Base-by-base conservation (phyloP, 2,329 filamentous ascomycete species). In the Exophiala spinifera region DNA sequence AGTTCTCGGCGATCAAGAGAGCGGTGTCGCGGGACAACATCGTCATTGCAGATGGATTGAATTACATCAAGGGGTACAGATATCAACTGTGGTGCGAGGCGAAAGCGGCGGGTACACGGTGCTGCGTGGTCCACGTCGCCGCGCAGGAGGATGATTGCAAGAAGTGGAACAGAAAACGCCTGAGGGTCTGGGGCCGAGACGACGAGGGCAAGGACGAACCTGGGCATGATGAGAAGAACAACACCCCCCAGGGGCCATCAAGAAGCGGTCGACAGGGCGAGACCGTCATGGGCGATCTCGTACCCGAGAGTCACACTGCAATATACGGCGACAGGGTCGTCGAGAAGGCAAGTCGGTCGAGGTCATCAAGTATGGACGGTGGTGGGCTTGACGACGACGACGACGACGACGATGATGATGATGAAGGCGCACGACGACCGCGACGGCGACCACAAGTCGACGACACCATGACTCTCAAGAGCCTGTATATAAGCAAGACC, bases 31-130 rank as follows among this genome's bases (percentile, higher is more conserved):
- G 75, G 46, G 79, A 84, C 65, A 79, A 76, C 45, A 78, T 86
- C 53, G 81, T 86, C 40, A 79, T 86, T 47, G 77, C 83, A 1
- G 83, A 86, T 67, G 80, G 79, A 28, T 75, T 84, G 72, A 85
- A 86, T 66, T 86, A 86, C 67, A 86, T 86, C 71, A 86, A 86
- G 68, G 83, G 83, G 17, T 85, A 81, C 68, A 75, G 83, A 36
- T 86, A 86, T 64, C 83, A 86, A 70, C 69, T 86, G 40, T 85
- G 83, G 74, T 86, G 83, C 65, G 83, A 86, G 67, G 81, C 82
- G 23, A 86, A 86, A 68, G 82, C 82, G 3, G 71, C 80, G 13
- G 78, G 79, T 52, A 85, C 82, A 5, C 77, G 80, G 2, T 83
- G 76, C 65, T 85, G 83, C 63, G 81, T 85, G 61, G 79, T 86